Base-by-base conservation (phyloP, 768 basidiomycete species). In the Omphalotus guepiniiformis region DNA sequence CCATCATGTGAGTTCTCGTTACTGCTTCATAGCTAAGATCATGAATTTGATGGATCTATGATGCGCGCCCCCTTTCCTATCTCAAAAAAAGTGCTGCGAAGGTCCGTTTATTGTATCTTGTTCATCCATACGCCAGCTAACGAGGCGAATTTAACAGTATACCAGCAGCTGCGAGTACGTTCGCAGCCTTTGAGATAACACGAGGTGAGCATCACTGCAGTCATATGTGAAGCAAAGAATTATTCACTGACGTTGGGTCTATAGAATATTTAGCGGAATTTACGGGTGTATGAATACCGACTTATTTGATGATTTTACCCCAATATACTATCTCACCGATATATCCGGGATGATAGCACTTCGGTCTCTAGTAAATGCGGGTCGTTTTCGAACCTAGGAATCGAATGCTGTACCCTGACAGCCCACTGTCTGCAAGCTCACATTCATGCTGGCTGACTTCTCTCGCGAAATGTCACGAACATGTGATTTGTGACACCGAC, bases 121-220 rank as follows among this genome's bases (percentile, higher is more conserved):
- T n/a, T 35, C 39, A 15, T 19, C 7, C 16, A 39, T 39, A 11
- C 25, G 16, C 15, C n/a, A 35, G 19, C 32, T 46, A 48, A 35
- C 44, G 25, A 39, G 15, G 51, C 13, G n/a, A n/a, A n/a, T 28
- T 50, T 56, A 13, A 39, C 53, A 92, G 91, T 64, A 91, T 94
- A 57, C 93, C 93, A 12, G 89, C 93, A 4, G 93, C 92, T 11
- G 93, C 82, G 35, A 83, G 85, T 54, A 96, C 93, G 3, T 95
- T 96, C 55, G 85, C 88, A 9, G 87, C 88, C 0, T 96, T 87
- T 58, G 93, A 96, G 63, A 58, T 93, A 22, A 89, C 84, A 0
- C 68, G 89, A 70, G 85, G 84, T 83, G 43, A 47, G 75, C 59
- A 15, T 2, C 5, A 25, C 41, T 12, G n/a, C n/a, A 4, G n/a